phyloP scores from a whole-genome alignment of 257 asterid genomes.

The Capsicum chinense region DNA sequence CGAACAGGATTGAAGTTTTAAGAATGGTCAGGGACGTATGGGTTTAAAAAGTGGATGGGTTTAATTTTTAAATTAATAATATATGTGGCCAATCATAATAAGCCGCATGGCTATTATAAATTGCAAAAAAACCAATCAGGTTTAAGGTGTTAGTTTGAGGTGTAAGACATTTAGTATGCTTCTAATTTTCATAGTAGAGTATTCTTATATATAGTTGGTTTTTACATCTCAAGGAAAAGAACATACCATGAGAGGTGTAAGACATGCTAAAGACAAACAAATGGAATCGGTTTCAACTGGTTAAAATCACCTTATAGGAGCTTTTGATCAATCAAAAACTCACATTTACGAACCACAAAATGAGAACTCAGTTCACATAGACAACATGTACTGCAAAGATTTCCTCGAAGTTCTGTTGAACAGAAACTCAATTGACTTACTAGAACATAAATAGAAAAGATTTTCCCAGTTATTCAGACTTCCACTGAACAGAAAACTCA shows the following conservation, averaged over 20 bases:
- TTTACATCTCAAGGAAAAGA: neutral
- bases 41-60: neutral
- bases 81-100: neutral
- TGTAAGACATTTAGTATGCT: neutral
- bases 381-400: conserved; percentile 3
- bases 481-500: neutral
- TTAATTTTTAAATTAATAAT: neutral
- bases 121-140: neutral
- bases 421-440: neutral
- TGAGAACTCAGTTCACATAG: conserved; percentile 1
- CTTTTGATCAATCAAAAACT: neutral
- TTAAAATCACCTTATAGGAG: neutral
- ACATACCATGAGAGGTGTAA: neutral
- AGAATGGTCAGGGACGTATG: neutral
- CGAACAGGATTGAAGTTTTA: neutral
- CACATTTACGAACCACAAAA: conserved; percentile 9
- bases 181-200: neutral
- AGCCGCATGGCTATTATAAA: neutral
- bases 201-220: neutral
- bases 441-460: neutral
- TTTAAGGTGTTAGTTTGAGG: neutral
- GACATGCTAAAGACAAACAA: neutral
- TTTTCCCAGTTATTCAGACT: conserved; percentile 4
- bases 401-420: conserved; percentile 8
- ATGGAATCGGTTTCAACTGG: neutral